phyloP scores from a whole-genome alignment of 2,329 filamentous ascomycete genomes.

The Canariomyces notabilis region DNA sequence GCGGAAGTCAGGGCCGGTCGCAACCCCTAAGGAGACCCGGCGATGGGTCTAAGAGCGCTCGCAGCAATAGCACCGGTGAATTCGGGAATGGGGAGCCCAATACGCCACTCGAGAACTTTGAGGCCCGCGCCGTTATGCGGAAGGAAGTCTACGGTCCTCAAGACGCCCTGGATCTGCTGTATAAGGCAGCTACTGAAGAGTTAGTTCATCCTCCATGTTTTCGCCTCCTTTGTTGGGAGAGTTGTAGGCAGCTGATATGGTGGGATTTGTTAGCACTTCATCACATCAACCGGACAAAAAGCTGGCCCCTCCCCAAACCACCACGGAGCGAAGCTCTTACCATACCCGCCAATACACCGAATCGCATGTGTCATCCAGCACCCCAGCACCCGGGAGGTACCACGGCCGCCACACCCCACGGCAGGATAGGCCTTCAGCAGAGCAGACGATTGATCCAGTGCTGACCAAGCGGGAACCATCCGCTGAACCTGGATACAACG shows the following conservation, averaged over 20 bases:
- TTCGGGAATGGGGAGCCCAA: slow-evolving; percentile 51
- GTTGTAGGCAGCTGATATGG: slow-evolving; percentile 15
- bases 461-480: slow-evolving; percentile 41
- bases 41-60: slow-evolving; percentile 33
- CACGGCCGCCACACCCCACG: slow-evolving; percentile 20
- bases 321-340: slow-evolving; percentile 14
- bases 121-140: slow-evolving; percentile 61
- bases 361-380: slow-evolving; percentile 17
- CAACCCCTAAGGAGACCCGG: slow-evolving; percentile 62
- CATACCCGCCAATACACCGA: slow-evolving; percentile 16
- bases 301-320: slow-evolving; percentile 4
- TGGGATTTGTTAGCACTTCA: slow-evolving; percentile 12
- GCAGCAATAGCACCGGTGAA: slow-evolving; percentile 32
- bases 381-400: slow-evolving; percentile 13
- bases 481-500: slow-evolving; percentile 52
- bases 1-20: slow-evolving; percentile 59
- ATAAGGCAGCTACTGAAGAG: slow-evolving; percentile 72
- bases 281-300: slow-evolving; percentile 21
- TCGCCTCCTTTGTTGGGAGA: neutral
- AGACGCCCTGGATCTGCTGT: slow-evolving; percentile 85
- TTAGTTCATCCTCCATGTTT: slow-evolving; percentile 21
- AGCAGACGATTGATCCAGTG: slow-evolving; percentile 43
- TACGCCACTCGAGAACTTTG: slow-evolving; percentile 58
- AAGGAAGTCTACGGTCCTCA: slow-evolving; percentile 82
- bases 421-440: slow-evolving; percentile 23